These are phyloP conservation scores for Trichoderma orchidacearum DNA, from an alignment of 495 filamentous ascomycete genomes.

Conservation along the genomic window DNA sequence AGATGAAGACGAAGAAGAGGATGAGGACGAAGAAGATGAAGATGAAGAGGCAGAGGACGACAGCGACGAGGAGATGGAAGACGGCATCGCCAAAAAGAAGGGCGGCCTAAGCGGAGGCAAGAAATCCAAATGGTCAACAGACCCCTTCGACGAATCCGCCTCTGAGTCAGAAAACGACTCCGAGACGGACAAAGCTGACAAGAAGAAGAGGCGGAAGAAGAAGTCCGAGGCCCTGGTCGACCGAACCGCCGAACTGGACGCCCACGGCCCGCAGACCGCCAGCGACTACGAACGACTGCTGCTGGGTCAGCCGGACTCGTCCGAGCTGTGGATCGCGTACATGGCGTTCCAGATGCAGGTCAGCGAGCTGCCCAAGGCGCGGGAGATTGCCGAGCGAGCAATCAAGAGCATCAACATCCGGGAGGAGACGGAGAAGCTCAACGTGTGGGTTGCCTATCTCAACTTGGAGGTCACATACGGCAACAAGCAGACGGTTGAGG, in stretches of 20 bases:
- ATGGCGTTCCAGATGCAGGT: constrained; percentile 94
- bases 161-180: constrained; percentile 25
- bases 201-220: constrained; percentile 69
- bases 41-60: constrained; percentile 33
- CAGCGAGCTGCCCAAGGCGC: constrained; percentile 71
- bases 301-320: constrained; percentile 80
- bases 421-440: constrained; percentile 80
- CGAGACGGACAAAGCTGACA: constrained; percentile 32
- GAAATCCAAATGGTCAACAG: constrained; percentile 81
- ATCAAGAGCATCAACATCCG: constrained; percentile 76
- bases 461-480: constrained; percentile 92
- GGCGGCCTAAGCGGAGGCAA: constrained; percentile 51
- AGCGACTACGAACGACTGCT: constrained; percentile 89
- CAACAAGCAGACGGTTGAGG: constrained; percentile 68
- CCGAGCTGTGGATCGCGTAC: constrained; percentile 82
- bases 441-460: constrained; percentile 86
- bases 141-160: constrained; percentile 35
- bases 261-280: constrained; percentile 77
- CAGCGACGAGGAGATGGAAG: constrained; percentile 35
- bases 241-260: constrained; percentile 75
- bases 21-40: constrained; percentile 12
- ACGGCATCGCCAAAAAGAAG: constrained; percentile 17
- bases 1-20: constrained; percentile 26
- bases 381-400: constrained; percentile 79
- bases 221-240: constrained; percentile 76